Evolutionary conservation across 192 early-diverging fungal genomes (phyloP).

Genomic region (Allomyces macrogynus): DNA sequence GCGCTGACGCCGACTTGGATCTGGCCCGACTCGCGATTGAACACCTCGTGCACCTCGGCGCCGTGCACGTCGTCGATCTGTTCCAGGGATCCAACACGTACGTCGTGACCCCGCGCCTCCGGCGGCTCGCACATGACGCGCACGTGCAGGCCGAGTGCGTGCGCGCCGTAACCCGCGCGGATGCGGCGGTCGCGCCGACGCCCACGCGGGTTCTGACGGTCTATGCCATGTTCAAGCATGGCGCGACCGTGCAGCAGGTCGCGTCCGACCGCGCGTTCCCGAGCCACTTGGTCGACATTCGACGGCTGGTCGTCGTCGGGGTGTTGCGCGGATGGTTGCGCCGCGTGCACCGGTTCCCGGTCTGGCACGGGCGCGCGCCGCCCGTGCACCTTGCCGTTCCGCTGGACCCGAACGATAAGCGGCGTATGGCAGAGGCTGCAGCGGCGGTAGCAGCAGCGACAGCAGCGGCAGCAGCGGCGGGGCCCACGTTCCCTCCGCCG

Average conservation of each 20-base stretch:
- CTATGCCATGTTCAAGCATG: not conserved
- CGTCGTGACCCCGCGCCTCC: not conserved
- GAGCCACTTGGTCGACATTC: not conserved
- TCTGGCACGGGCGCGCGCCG: not conserved
- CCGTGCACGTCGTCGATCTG: not conserved
- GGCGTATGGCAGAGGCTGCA: not conserved
- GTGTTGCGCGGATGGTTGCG: not conserved
- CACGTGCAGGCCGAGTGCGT: not conserved
- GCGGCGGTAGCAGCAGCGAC: not conserved
- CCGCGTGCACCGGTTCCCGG: not conserved
- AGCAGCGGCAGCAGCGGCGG: too few relatives aligned
- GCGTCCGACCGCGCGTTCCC: not conserved
- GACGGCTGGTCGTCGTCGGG: not conserved
- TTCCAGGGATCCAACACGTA: not conserved
- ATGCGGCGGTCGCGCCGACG: not conserved
- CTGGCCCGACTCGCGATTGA: constrained; percentile 26
- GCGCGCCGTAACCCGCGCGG: not conserved
- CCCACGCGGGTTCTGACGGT: not conserved
- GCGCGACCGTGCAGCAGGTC: not conserved
- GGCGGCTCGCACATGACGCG: not conserved
- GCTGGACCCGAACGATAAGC: not conserved
- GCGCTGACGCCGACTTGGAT: constrained; percentile 51
- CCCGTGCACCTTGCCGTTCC: not conserved
- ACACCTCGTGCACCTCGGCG: not conserved
- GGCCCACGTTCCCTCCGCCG: too few relatives aligned